Evolutionary conservation across 148 eudicot species (phyloP), one percentile per base, ranked within the genome.

Genomic region (Persicaria tinctoria): DNA sequence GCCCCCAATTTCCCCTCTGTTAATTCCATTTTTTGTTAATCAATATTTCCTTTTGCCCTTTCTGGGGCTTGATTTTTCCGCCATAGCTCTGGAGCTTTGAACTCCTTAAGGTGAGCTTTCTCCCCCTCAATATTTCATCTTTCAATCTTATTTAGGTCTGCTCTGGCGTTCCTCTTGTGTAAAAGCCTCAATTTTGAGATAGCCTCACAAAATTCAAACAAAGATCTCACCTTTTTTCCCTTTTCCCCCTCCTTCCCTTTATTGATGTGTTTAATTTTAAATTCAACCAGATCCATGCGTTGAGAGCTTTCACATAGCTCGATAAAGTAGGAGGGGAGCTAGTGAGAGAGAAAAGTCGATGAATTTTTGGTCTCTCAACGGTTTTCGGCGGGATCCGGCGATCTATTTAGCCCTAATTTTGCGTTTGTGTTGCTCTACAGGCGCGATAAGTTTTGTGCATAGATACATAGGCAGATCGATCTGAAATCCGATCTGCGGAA

Each of bases 241-340:
- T 62, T 32, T 27, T 32, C 38, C 66, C 41, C 41, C 41, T 32
- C 41, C 41, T 32, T 32, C 41, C 41, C 41, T 32, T 32, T 32
- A 32, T 32, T 32, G 41, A 6, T 5, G 6, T 32, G 16, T 38
- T 38, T 38, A 4, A 38, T 3, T 12, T 11, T 16, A 32, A 63
- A 63, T 32, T 27, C 68, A 10, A 5, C 70, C 70, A 66, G 70
- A 66, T 66, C 70, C 4, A n/a, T 54, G 17, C n/a, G 57, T 54
- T 54, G 41, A 60, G 7, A 8, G 13, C 68, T 60, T 60, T 23
- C 68, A 60, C 14, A 8, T 18, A 60, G 5, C 63, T 57, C 63
- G 32, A 57, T 57, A 57, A 18, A 57, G 63, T 57, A 57, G 32
- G 7, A 18, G 63, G 20, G 32, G 32, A 32, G 41, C 41, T 32